These are phyloP conservation scores for Aspergillus sergii DNA, from an alignment of 2,329 filamentous ascomycete genomes.

Conservation along the genomic window DNA sequence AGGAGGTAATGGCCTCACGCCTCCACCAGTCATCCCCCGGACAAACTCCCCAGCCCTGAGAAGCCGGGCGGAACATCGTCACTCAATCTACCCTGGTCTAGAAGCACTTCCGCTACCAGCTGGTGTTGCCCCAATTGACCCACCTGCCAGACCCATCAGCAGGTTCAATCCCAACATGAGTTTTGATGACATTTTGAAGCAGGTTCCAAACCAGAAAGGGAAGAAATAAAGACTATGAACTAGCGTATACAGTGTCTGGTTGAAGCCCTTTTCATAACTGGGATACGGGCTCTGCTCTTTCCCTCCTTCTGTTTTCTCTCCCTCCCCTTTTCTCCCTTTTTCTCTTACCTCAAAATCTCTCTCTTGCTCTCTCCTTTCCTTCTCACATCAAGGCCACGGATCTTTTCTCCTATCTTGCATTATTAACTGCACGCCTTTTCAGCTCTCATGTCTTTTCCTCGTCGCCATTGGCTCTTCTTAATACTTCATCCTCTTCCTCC, in stretches of 20 bases:
- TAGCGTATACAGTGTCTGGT: slow-evolving; percentile 12
- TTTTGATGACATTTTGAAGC: slow-evolving; percentile 52
- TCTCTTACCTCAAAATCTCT: background rate
- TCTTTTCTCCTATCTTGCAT: slow-evolving; percentile 5
- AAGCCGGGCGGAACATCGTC: slow-evolving; percentile 40
- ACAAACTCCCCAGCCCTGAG: slow-evolving; percentile 34
- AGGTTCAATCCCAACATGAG: slow-evolving; percentile 52
- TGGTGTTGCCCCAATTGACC: slow-evolving; percentile 45
- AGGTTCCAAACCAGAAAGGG: slow-evolving; percentile 39
- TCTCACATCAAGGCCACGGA: background rate
- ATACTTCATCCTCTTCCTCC: background rate
- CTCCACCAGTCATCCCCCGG: slow-evolving; percentile 39
- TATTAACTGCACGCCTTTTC: slow-evolving; percentile 8
- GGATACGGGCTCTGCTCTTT: background rate
- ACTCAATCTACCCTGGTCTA: slow-evolving; percentile 47
- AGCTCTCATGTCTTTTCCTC: slow-evolving; percentile 12
- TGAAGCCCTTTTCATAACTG: slow-evolving; percentile 12
- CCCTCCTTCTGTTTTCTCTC: slow-evolving; percentile 10
- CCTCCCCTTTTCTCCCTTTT: slow-evolving; percentile 8
- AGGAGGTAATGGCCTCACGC: slow-evolving; percentile 33
- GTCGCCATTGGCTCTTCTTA: slow-evolving; percentile 1
- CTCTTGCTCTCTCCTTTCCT: background rate
- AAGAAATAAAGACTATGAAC: slow-evolving; percentile 34
- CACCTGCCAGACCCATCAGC: slow-evolving; percentile 41
- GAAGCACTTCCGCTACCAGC: slow-evolving; percentile 49